Base-by-base conservation (phyloP, 2,329 filamentous ascomycete genomes). In the Metarhizium robertsii region DNA sequence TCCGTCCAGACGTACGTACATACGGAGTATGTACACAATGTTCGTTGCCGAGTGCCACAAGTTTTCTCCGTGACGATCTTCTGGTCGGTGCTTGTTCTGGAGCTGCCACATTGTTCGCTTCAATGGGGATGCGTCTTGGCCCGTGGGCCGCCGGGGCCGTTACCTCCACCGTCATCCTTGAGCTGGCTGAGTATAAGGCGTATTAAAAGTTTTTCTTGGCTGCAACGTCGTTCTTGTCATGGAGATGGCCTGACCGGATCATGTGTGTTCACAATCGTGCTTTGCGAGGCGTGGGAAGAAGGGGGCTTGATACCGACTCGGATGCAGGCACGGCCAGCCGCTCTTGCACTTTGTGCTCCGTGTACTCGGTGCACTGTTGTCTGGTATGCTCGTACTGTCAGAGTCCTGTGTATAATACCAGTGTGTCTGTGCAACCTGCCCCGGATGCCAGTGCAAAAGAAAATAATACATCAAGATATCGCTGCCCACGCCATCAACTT, bases 371-470 rank as follows among this genome's bases (percentile, higher is more conserved):
- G 10, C 32, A 7, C 10, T 8, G 32, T 7, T 11, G 10, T 11
- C 32, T 11, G 7, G 32, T 34, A 34, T 11, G 32, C 10, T 8
- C 32, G 7, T 34, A 7, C 7, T 34, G 10, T 7, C 6, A 34
- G 32, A 34, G 32, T 7, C 25, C 48, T 50, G 48, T 50, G 7
- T 46, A 34, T 11, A 34, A 34, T 7, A 8, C 32, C 2, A 2
- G 6, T 34, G 18, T 20, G 42, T 29, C 25, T 48, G 45, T 48
- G 45, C 45, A 30, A 30, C 45, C 5, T 29, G 45, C 11, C 13
- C 45, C 45, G 6, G 54, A 29, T 55, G 48, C 51, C 62, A 60
- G 40, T 61, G 14, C 55, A 60, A 53, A 60, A 36, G 20, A 53
- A 25, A 14, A 42, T 6, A 49, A 13, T 53, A 53, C 52, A 49